Percentiles rank a stretch among this genome's conserved stretches.
Evolutionary conservation across 768 basidiomycete species (phyloP).

Genomic region (Sistotremastrum suecicum): DNA sequence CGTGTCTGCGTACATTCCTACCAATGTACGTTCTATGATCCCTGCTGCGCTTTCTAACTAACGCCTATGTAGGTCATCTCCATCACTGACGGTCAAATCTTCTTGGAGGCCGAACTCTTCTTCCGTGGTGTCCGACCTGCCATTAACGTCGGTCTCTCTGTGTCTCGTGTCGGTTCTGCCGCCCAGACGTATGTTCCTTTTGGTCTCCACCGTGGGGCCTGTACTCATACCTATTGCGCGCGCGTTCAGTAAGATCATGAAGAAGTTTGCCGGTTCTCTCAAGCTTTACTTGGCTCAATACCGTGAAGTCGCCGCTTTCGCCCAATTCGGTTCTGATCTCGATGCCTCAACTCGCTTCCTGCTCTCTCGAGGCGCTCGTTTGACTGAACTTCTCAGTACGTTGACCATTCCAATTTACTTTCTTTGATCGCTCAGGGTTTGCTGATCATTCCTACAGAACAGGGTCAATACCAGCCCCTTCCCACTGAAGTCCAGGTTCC

Average conservation of each 20-base stretch:
- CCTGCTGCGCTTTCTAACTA: no score
- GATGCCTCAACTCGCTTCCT: constrained; percentile 99
- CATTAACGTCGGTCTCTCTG: constrained; percentile 99
- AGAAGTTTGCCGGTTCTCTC: constrained; percentile 99
- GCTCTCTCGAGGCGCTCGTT: constrained; percentile 92
- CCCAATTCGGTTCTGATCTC: constrained; percentile 99
- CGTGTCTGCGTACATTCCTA: constrained; percentile 98
- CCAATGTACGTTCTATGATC: constrained; percentile 42
- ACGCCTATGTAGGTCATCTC: constrained; percentile 70
- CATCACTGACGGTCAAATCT: constrained; percentile 99
- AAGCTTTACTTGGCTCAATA: constrained; percentile 99
- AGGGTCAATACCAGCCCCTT: constrained; percentile 95
- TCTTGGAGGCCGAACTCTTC: constrained; percentile 99
- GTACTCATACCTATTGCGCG: constrained; percentile 1
- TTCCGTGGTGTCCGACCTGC: constrained; percentile 99
- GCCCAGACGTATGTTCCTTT: constrained; percentile 79
- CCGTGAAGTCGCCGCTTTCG: constrained; percentile 99
- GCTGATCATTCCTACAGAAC: constrained; percentile 42
- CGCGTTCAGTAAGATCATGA: constrained; percentile 81
- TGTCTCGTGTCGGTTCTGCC: constrained; percentile 99
- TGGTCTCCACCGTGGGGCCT: neutral
- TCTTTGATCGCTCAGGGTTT: neutral
- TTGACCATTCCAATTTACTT: constrained; percentile 4
- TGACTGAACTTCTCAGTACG: constrained; percentile 89
- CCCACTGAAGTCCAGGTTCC: constrained; percentile 95